Evolutionary conservation across 2,329 filamentous ascomycete genomes (phyloP).

Genomic region (Talaromyces funiculosus): DNA sequence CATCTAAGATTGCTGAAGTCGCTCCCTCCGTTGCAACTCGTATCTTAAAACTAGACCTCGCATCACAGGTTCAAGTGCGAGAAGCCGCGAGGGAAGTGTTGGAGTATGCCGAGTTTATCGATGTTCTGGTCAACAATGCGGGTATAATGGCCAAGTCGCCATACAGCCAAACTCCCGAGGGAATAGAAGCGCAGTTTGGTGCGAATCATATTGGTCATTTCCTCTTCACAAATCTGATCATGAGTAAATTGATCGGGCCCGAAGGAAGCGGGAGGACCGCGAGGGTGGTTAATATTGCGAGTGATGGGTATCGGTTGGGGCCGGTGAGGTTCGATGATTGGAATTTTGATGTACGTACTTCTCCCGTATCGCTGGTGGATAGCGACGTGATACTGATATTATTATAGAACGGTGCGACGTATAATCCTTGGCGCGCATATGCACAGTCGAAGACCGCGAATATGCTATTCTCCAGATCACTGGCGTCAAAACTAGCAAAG

Average conservation of each 20-base stretch:
- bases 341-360: constrained; percentile 40
- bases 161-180: constrained; percentile 27
- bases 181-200: constrained; percentile 35
- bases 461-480: constrained; percentile 12
- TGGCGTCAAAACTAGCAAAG: constrained; percentile 8
- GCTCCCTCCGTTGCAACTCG: constrained; percentile 20
- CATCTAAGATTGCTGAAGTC: constrained; percentile 18
- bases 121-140: constrained; percentile 42
- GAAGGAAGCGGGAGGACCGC: constrained; percentile 13
- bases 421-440: constrained; percentile 36
- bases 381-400: neutral
- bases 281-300: constrained; percentile 43
- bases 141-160: constrained; percentile 32
- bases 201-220: constrained; percentile 39
- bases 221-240: constrained; percentile 36
- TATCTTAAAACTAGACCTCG: constrained; percentile 30
- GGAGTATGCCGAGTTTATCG: constrained; percentile 26
- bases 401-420: constrained; percentile 21
- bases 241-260: constrained; percentile 26
- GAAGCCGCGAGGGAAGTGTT: constrained; percentile 29
- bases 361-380: too few species aligned
- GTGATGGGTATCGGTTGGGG: constrained; percentile 40
- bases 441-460: constrained; percentile 27
- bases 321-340: constrained; percentile 42
- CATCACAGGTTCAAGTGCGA: constrained; percentile 26